Conservation (phyloP, 1,284 basidiomycete species). For the Ustilago esculenta region DNA sequence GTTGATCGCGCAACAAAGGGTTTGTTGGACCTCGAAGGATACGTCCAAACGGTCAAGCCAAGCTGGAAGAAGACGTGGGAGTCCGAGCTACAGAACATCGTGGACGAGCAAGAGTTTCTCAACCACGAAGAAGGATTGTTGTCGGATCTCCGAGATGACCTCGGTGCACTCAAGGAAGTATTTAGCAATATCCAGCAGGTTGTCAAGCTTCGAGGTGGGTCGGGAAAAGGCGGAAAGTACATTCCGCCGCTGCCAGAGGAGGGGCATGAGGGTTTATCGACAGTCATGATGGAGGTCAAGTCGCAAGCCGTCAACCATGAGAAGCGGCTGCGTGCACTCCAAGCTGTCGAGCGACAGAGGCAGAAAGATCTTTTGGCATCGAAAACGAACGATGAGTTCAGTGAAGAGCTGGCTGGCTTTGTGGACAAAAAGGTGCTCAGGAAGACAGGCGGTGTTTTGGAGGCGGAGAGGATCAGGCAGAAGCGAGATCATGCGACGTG, state of each 20-base stretch:
- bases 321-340: conserved; percentile 62
- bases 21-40: conserved; percentile 80
- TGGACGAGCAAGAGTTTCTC: conserved; percentile 95
- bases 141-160: conserved; percentile 61
- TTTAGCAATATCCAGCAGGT: conserved; percentile 66
- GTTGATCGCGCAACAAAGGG: conserved; percentile 77
- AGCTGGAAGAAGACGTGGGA: conserved; percentile 99
- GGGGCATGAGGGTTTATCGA: conserved; percentile 62
- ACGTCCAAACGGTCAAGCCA: conserved; percentile 88
- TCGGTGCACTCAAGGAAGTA: conserved; percentile 60
- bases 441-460: conserved; percentile 62
- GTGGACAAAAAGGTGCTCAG: conserved; percentile 63
- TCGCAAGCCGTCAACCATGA: conserved; percentile 64
- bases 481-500: conserved; percentile 63
- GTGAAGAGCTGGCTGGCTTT: conserved; percentile 63
- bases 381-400: conserved; percentile 62
- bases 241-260: conserved; percentile 63
- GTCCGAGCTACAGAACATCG: conserved; percentile 91
- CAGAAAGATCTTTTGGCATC: conserved; percentile 53
- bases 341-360: conserved; percentile 61
- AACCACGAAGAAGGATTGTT: conserved; percentile 68
- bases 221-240: conserved; percentile 47
- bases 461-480: conserved; percentile 61
- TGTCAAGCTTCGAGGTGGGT: conserved; percentile 59
- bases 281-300: conserved; percentile 66